Evolutionary conservation across 768 basidiomycete genomes (phyloP).

Genomic region (Serendipita sp.): DNA sequence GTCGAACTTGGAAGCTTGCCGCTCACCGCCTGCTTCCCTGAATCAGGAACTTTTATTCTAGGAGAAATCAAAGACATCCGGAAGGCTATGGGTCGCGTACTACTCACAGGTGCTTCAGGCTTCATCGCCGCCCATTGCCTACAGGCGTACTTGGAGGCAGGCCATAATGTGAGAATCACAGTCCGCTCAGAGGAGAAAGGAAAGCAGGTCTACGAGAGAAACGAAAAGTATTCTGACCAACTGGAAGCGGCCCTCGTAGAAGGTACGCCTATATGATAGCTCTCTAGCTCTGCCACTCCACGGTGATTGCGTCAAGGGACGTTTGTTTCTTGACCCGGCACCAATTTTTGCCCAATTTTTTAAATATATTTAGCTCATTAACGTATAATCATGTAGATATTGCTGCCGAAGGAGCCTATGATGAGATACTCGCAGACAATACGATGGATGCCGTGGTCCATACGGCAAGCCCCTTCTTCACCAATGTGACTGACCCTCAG

Average conservation of each 20-base stretch:
- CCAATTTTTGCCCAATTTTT: no score
- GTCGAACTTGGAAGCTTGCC: no score
- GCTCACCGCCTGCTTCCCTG: no score
- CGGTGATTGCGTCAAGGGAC: background rate
- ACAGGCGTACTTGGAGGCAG: background rate
- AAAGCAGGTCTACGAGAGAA: background rate
- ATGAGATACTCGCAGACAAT: background rate
- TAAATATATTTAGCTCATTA: background rate
- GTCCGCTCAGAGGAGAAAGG: conserved; percentile 8
- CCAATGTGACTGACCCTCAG: background rate
- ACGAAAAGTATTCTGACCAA: background rate
- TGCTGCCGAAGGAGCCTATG: background rate
- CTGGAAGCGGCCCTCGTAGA: conserved; percentile 6
- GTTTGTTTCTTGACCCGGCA: no score
- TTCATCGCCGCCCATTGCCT: conserved; percentile 6
- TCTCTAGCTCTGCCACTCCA: background rate
- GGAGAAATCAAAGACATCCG: no score
- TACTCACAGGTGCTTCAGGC: conserved; percentile 7
- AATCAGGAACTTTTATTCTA: no score
- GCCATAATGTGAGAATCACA: conserved; percentile 3
- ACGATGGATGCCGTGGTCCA: conserved; percentile 4
- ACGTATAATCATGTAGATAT: background rate
- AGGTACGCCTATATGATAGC: background rate
- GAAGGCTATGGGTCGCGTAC: background rate
- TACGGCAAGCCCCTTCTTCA: conserved; percentile 1